These are phyloP conservation scores for Didymella exigua DNA, from an alignment of 2,329 filamentous ascomycete species.

Conservation along the genomic window DNA sequence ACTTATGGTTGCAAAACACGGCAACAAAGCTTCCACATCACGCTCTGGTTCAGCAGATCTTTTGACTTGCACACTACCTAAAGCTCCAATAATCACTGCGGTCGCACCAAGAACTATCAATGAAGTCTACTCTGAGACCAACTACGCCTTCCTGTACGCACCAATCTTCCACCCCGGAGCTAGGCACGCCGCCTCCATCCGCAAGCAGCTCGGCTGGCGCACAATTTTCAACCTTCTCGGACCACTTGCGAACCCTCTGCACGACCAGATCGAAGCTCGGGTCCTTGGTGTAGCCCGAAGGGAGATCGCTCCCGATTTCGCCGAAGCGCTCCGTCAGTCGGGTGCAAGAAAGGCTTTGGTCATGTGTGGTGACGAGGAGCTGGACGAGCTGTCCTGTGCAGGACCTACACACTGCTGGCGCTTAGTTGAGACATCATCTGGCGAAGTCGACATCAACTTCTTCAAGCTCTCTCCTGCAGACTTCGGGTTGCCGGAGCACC, in stretches of 20 bases:
- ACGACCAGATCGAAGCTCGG: constrained; percentile 78
- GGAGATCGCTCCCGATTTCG: constrained; percentile 86
- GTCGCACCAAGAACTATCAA: constrained; percentile 74
- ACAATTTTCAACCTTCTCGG: constrained; percentile 98
- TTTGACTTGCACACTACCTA: constrained; percentile 74
- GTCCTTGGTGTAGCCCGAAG: constrained; percentile 91
- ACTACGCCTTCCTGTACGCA: constrained; percentile 95
- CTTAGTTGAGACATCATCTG: constrained; percentile 59
- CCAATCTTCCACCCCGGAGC: constrained; percentile 97
- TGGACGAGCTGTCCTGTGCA: constrained; percentile 94
- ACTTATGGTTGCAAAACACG: constrained; percentile 89
- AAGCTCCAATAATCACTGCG: constrained; percentile 73
- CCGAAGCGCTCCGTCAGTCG: constrained; percentile 76
- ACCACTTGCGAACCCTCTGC: constrained; percentile 87
- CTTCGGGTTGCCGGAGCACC: constrained; percentile 79
- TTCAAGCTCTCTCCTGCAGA: constrained; percentile 83
- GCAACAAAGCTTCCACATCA: constrained; percentile 92
- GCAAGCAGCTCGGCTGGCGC: constrained; percentile 86
- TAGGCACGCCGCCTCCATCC: constrained; percentile 83
- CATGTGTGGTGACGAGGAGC: constrained; percentile 90
- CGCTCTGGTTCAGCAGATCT: constrained; percentile 95
- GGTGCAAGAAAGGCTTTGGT: constrained; percentile 85
- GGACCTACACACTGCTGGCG: constrained; percentile 90
- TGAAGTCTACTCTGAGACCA: constrained; percentile 75
- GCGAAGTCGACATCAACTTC: constrained; percentile 68